Conservation (phyloP, 306 rosid genomes). For the Prunus mume region DNA sequence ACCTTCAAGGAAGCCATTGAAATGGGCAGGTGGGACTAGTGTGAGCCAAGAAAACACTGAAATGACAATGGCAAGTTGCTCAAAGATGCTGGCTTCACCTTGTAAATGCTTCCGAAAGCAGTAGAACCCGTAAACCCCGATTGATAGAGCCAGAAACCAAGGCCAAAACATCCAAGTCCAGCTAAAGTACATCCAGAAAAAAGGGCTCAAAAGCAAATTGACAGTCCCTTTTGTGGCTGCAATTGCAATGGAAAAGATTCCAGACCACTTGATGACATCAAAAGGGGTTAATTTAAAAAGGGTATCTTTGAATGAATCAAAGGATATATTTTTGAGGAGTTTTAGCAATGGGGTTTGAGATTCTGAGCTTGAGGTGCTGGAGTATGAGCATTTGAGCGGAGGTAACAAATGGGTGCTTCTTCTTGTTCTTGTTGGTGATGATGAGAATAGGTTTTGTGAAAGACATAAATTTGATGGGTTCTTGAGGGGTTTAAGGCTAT, state of each 20-base stretch:
- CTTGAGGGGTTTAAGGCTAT: slow-evolving; percentile 26
- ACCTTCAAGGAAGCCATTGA: slow-evolving; percentile 93
- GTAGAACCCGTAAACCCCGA: slow-evolving; percentile 63
- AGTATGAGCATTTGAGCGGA: slow-evolving; percentile 45
- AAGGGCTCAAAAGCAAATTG: slow-evolving; percentile 63
- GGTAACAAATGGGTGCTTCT: slow-evolving; percentile 31
- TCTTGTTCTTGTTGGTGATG: slow-evolving; percentile 26
- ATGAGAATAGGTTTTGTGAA: slow-evolving; percentile 21
- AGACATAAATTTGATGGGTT: slow-evolving; percentile 25
- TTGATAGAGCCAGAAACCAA: slow-evolving; percentile 50
- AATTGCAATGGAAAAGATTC: slow-evolving; percentile 46
- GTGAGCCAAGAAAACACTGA: slow-evolving; percentile 92
- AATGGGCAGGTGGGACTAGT: slow-evolving; percentile 79
- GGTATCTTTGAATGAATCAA: slow-evolving; percentile 51
- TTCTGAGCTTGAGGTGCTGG: slow-evolving; percentile 45
- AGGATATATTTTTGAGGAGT: slow-evolving; percentile 40
- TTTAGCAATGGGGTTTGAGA: slow-evolving; percentile 46
- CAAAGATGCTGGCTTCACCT: slow-evolving; percentile 68
- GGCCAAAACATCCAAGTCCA: slow-evolving; percentile 99
- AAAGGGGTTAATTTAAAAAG: slow-evolving; percentile 65
- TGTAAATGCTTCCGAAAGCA: slow-evolving; percentile 59
- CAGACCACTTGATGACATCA: slow-evolving; percentile 70
- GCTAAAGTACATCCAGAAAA: slow-evolving; percentile 97
- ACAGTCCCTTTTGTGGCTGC: slow-evolving; percentile 69
- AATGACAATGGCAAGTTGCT: slow-evolving; percentile 78